phyloP scores from a whole-genome alignment of 2,329 filamentous ascomycete genomes.

The Fusarium mexicanum region DNA sequence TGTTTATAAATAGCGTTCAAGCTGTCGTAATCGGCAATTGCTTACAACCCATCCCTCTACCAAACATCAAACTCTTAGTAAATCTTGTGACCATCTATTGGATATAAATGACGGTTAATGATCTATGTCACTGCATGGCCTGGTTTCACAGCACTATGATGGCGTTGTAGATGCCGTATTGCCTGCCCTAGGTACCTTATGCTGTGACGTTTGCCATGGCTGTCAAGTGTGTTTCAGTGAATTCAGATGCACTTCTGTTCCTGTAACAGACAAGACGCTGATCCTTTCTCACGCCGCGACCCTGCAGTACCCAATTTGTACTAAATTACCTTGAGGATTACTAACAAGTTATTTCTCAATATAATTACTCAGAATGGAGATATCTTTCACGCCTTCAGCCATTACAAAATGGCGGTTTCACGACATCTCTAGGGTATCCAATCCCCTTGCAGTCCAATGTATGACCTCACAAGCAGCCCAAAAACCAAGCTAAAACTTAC shows the following conservation, averaged over 20 bases:
- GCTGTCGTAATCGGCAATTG: background rate
- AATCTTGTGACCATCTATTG: background rate
- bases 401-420: background rate
- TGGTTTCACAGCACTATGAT: background rate
- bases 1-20: background rate
- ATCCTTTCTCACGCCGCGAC: slow-evolving; percentile 13
- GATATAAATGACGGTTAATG: background rate
- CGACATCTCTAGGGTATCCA: slow-evolving; percentile 15
- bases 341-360: background rate
- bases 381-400: background rate
- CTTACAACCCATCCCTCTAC: background rate
- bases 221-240: background rate
- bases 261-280: background rate
- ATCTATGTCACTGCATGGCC: background rate
- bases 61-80: background rate
- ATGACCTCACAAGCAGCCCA: slow-evolving; percentile 37
- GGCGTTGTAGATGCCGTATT: background rate
- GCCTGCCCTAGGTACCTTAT: background rate
- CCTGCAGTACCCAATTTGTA: slow-evolving; percentile 3
- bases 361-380: background rate
- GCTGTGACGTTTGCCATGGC: background rate
- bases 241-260: background rate
- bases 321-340: background rate
- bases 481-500: slow-evolving; percentile 28
- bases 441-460: slow-evolving; percentile 2